A percentile compares a stretch with the other conserved stretches of the same genome.
Conservation (phyloP, 805 yeast genomes). For the Suhomyces canberraensis region DNA sequence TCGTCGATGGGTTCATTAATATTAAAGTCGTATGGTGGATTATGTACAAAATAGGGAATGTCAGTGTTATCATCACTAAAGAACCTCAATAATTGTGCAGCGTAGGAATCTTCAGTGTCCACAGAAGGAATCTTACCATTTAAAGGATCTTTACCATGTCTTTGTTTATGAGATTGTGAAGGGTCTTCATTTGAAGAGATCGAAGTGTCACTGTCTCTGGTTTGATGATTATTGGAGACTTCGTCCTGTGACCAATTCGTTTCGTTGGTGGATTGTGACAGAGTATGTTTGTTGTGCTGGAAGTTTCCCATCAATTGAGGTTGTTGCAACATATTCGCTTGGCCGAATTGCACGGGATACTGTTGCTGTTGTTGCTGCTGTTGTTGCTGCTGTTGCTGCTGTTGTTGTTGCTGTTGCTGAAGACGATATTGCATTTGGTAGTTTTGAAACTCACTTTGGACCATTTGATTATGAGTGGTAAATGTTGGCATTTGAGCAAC, state of each 20-base stretch:
- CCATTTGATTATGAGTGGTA: conserved; percentile 15
- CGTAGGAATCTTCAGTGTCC: conserved; percentile 42
- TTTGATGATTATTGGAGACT: conserved; percentile 10
- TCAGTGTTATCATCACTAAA: conserved; percentile 42
- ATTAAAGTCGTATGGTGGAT: conserved; percentile 64
- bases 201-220: conserved; percentile 41
- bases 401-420: conserved; percentile 24
- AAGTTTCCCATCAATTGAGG: conserved; percentile 17
- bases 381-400: conserved; percentile 18
- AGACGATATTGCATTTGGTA: conserved; percentile 21
- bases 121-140: neutral
- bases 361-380: conserved; percentile 17
- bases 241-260: conserved; percentile 46
- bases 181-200: conserved; percentile 28
- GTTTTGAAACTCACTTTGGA: conserved; percentile 20
- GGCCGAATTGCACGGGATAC: neutral
- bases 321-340: conserved; percentile 7
- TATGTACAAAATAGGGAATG: conserved; percentile 62
- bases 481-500: conserved; percentile 3
- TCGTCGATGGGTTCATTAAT: conserved; percentile 81
- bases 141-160: neutral
- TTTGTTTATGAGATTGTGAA: conserved; percentile 1
- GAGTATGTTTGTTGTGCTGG: conserved; percentile 13
- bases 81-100: conserved; percentile 38
- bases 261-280: conserved; percentile 41